Evolutionary conservation across 768 basidiomycete species (phyloP).

Genomic region (Lyophyllum atratum): DNA sequence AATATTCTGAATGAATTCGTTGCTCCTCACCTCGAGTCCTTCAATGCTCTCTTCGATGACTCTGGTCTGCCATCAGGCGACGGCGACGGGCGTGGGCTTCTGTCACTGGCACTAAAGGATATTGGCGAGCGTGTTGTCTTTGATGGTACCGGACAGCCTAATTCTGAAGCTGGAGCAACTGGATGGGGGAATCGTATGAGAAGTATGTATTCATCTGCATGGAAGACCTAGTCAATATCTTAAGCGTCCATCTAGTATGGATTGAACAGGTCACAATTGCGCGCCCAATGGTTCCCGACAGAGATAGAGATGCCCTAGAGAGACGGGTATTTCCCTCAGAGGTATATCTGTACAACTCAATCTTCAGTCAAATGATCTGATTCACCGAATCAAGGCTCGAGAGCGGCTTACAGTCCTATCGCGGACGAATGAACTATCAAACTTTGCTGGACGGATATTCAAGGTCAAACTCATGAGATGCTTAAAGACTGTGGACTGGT

Average conservation of each 20-base stretch:
- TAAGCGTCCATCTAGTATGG: conserved; percentile 63
- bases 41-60: conserved; percentile 96
- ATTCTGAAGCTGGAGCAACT: conserved; percentile 50
- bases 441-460: conserved; percentile 79
- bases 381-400: conserved; percentile 63
- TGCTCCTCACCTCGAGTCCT: conserved; percentile 90
- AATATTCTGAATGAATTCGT: conserved; percentile 92
- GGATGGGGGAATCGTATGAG: conserved; percentile 85
- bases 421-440: conserved; percentile 87
- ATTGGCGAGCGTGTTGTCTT: conserved; percentile 93
- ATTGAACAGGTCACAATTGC: conserved; percentile 85
- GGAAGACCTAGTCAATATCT: background rate
- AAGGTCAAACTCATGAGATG: conserved; percentile 66
- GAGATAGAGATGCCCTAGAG: conserved; percentile 72
- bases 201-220: conserved; percentile 53
- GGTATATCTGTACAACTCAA: conserved; percentile 41
- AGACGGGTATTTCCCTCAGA: conserved; percentile 87
- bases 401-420: conserved; percentile 92
- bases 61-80: conserved; percentile 75
- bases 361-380: conserved; percentile 10
- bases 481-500: conserved; percentile 89
- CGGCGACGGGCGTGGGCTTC: conserved; percentile 76
- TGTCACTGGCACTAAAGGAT: conserved; percentile 78
- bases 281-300: conserved; percentile 85
- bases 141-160: conserved; percentile 64